These are phyloP conservation scores for Endoconidiophora laricicola DNA, from an alignment of 2,329 filamentous ascomycete genomes.

Conservation along the genomic window DNA sequence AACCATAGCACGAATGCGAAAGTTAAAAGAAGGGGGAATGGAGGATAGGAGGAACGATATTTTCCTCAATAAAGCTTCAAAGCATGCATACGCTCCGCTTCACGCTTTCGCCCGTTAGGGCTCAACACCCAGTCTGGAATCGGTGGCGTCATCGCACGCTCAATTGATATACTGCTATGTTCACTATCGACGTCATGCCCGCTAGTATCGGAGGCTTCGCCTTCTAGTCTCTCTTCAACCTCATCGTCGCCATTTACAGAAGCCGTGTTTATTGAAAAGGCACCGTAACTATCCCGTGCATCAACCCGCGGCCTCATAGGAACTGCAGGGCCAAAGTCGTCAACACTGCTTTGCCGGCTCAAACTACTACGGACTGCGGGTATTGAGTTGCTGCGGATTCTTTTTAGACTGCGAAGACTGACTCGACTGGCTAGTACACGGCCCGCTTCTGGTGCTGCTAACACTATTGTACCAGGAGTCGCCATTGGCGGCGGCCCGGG, in stretches of 20 bases:
- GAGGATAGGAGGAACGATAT: not conserved
- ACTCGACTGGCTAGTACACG: constrained; percentile 25
- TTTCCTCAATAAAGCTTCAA: constrained; percentile 3
- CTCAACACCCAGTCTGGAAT: constrained; percentile 45
- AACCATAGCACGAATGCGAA: not conserved
- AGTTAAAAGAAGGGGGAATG: not conserved
- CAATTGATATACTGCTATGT: constrained; percentile 16
- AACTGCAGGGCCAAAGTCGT: constrained; percentile 24
- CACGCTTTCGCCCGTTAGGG: constrained; percentile 29
- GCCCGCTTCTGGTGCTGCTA: constrained; percentile 52
- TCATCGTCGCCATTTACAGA: constrained; percentile 14
- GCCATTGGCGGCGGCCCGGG: constrained; percentile 47
- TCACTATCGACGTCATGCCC: constrained; percentile 6
- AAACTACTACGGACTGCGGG: constrained; percentile 31
- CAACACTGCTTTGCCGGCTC: constrained; percentile 31
- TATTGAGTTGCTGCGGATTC: constrained; percentile 40
- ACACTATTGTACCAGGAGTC: constrained; percentile 54
- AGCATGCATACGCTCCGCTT: not conserved
- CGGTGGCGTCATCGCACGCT: constrained; percentile 38
- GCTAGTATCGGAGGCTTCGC: constrained; percentile 10
- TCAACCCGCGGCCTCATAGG: not conserved
- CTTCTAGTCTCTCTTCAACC: constrained; percentile 16
- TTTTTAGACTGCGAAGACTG: constrained; percentile 33
- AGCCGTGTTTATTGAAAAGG: constrained; percentile 3
- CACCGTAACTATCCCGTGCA: not conserved